phyloP scores from a whole-genome alignment of 2,329 filamentous ascomycete species.

The Lasiodiplodia theobromae region DNA sequence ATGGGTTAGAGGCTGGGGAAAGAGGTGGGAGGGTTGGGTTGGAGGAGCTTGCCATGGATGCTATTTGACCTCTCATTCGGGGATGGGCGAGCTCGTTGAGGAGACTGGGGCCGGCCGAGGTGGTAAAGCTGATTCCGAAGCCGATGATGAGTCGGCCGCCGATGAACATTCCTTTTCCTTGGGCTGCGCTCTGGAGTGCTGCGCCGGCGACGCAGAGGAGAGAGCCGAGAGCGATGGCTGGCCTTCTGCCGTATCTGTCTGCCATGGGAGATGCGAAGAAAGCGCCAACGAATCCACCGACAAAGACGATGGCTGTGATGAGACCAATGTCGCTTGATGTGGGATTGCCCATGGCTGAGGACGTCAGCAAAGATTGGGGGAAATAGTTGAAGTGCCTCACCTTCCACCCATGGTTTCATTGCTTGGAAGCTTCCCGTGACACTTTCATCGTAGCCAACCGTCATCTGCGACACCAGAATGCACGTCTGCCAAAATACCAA shows the following conservation, averaged over 20 bases:
- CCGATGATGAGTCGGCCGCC: conserved; percentile 51
- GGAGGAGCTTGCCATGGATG: conserved; percentile 6
- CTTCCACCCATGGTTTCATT: conserved; percentile 53
- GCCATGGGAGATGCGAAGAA: conserved; percentile 20
- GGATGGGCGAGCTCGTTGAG: conserved; percentile 19
- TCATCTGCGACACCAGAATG: conserved; percentile 35
- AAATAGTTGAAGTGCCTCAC: conserved; percentile 36
- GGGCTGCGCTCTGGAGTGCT: conserved; percentile 6
- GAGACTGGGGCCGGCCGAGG: conserved; percentile 18
- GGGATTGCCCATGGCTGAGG: conserved; percentile 10
- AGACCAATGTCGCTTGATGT: conserved; percentile 1
- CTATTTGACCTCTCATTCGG: conserved; percentile 23
- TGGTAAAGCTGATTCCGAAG: conserved; percentile 51
- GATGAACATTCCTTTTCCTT: conserved; percentile 48
- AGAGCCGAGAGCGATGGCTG: conserved; percentile 1
- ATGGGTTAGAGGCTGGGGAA: too few species aligned
- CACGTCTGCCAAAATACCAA: conserved; percentile 4
- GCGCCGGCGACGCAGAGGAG: conserved; percentile 14
- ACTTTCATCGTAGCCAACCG: conserved; percentile 59
- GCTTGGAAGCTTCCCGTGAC: conserved; percentile 61
- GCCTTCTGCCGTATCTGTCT: conserved; percentile 12
- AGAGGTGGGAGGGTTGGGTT: too few species aligned
- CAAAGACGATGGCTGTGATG: conserved; percentile 20
- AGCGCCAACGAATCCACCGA: conserved; percentile 17
- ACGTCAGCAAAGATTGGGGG: conserved; percentile 2